Conservation (phyloP, 495 filamentous ascomycete genomes). For the Cercophora sp. region DNA sequence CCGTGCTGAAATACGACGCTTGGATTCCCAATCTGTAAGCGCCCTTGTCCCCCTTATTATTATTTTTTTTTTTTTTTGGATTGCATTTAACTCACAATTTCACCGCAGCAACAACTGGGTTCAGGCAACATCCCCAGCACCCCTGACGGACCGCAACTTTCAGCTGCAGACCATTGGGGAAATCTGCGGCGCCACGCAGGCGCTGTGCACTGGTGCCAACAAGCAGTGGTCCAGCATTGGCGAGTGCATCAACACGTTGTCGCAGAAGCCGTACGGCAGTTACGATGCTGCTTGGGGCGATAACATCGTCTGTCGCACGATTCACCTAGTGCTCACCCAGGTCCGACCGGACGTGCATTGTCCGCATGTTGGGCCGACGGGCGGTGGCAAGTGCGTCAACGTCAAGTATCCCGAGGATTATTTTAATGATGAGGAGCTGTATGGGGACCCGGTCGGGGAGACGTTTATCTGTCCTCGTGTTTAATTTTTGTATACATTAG, state of each 20-base stretch:
- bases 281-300: conserved; percentile 42
- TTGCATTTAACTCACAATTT: no score
- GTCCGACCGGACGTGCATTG: conserved; percentile 39
- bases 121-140: conserved; percentile 18
- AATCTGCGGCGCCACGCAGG: conserved; percentile 29
- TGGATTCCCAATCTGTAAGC: conserved; percentile 37
- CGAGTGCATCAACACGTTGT: conserved; percentile 24
- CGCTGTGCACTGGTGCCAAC: conserved; percentile 30
- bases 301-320: conserved; percentile 35
- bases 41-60: no score
- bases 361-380: conserved; percentile 37
- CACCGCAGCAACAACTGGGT: conserved; percentile 31
- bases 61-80: no score
- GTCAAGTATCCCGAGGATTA: conserved; percentile 25
- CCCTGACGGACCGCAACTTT: conserved; percentile 20
- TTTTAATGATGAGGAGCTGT: conserved; percentile 33
- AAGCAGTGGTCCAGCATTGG: conserved; percentile 28
- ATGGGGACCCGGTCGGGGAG: conserved; percentile 27
- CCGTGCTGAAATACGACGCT: conserved; percentile 35
- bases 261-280: conserved; percentile 29
- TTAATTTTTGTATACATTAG: neutral
- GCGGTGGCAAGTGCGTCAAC: conserved; percentile 38
- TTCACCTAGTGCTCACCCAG: conserved; percentile 36
- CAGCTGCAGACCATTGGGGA: conserved; percentile 22
- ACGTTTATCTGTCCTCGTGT: conserved; percentile 28